Evolutionary conservation across 805 yeast species (phyloP).

Genomic region (Soucietia sequanensis): DNA sequence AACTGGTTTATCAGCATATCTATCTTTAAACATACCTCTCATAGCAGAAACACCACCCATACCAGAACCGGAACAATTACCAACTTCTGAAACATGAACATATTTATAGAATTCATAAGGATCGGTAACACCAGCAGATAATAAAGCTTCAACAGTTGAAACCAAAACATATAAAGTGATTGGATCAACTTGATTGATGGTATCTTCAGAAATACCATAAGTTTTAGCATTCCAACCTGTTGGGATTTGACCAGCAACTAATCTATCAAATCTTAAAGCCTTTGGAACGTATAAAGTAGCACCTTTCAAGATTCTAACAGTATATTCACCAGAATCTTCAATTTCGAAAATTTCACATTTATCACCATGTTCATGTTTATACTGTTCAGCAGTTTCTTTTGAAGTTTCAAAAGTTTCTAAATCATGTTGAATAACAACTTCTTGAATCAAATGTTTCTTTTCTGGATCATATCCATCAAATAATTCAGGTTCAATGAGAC

Average conservation of each 20-base stretch:
- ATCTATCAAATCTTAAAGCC: constrained; percentile 71
- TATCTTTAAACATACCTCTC: constrained; percentile 96
- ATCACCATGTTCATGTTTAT: constrained; percentile 91
- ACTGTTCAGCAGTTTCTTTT: constrained; percentile 92
- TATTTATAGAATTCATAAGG: constrained; percentile 98
- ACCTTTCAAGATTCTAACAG: constrained; percentile 89
- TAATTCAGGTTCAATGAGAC: constrained; percentile 93
- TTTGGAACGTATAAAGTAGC: constrained; percentile 90
- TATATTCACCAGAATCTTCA: constrained; percentile 86
- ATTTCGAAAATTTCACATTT: constrained; percentile 88
- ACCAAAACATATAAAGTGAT: constrained; percentile 91
- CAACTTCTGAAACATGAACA: constrained; percentile 97
- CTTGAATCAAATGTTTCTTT: constrained; percentile 91
- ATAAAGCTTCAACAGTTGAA: constrained; percentile 90
- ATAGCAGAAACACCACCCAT: constrained; percentile 99
- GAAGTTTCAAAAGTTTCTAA: constrained; percentile 94
- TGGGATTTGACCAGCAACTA: constrained; percentile 93
- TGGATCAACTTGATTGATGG: constrained; percentile 92
- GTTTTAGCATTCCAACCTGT: constrained; percentile 96
- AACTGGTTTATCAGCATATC: constrained; percentile 89
- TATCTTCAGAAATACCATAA: constrained; percentile 94
- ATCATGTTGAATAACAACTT: constrained; percentile 94
- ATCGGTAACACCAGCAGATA: constrained; percentile 93
- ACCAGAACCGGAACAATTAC: constrained; percentile 99
- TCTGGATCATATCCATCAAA: constrained; percentile 93